Percentiles rank a stretch among this genome's conserved stretches.
Evolutionary conservation across 495 filamentous ascomycete genomes (phyloP).

Genomic region (Penicillium antarcticum): DNA sequence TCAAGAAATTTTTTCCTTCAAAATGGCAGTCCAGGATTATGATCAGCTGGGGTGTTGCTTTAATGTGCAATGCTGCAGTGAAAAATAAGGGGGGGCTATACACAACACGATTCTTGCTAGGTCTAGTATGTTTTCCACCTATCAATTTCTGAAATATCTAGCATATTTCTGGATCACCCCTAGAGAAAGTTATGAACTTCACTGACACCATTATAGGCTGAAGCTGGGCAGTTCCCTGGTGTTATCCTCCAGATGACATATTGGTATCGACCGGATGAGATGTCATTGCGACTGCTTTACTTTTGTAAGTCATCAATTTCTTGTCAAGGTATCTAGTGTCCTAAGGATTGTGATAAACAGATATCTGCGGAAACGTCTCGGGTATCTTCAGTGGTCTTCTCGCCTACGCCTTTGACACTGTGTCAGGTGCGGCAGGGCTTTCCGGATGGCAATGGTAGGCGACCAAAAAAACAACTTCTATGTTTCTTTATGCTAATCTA

Average conservation of each 20-base stretch:
- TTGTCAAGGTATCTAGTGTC: no score
- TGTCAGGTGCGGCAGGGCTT: slow-evolving; percentile 28
- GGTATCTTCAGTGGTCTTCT: slow-evolving; percentile 31
- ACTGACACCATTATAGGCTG: slow-evolving; percentile 8
- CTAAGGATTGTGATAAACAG: no score
- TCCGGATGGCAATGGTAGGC: slow-evolving; percentile 34
- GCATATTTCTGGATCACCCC: not conserved
- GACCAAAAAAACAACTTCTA: not conserved
- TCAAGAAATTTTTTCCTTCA: slow-evolving; percentile 30
- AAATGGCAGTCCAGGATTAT: slow-evolving; percentile 37
- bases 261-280: slow-evolving; percentile 40
- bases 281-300: slow-evolving; percentile 22
- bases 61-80: slow-evolving; percentile 33
- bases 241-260: slow-evolving; percentile 31
- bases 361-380: slow-evolving; percentile 30
- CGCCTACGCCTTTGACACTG: slow-evolving; percentile 27
- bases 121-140: slow-evolving; percentile 11
- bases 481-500: not conserved
- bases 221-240: slow-evolving; percentile 39
- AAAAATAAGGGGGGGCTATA: slow-evolving; percentile 28
- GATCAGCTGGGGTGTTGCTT: slow-evolving; percentile 32
- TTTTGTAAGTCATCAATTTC: slow-evolving; percentile 10
- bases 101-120: slow-evolving; percentile 32
- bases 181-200: not conserved
- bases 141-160: not conserved